Percentiles rank a stretch among this genome's conserved stretches.
phyloP scores from a whole-genome alignment of 1,284 basidiomycete species.

The Wallemia mellicola region DNA sequence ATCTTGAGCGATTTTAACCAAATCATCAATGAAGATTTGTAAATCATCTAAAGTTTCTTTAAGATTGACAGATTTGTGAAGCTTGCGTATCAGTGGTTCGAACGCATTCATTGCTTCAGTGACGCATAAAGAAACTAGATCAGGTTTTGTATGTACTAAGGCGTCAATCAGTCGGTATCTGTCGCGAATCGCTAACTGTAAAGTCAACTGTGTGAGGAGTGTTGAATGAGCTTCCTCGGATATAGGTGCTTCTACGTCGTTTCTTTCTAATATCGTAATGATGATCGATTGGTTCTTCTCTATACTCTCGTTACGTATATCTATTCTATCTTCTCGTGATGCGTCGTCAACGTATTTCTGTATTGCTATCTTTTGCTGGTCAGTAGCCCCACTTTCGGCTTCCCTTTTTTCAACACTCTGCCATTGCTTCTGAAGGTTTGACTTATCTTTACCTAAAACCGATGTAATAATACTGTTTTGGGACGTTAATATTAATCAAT shows the following conservation, averaged over 20 bases:
- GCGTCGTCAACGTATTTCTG: constrained; percentile 1
- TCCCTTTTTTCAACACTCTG: neutral
- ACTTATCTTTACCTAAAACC: neutral
- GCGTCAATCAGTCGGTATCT: neutral
- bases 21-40: neutral
- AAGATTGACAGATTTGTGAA: neutral
- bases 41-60: neutral
- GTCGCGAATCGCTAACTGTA: neutral
- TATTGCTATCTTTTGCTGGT: neutral
- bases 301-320: neutral
- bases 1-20: neutral
- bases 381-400: neutral
- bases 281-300: neutral
- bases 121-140: neutral
- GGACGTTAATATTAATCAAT: neutral
- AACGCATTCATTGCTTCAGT: neutral
- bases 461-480: neutral
- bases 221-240: neutral
- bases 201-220: neutral
- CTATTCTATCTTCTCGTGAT: neutral
- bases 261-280: neutral
- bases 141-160: neutral
- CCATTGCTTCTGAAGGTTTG: neutral
- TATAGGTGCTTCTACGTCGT: neutral
- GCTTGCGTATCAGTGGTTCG: neutral